Base-by-base conservation (phyloP, 768 basidiomycete genomes). In the Thelephora ganbajun region DNA sequence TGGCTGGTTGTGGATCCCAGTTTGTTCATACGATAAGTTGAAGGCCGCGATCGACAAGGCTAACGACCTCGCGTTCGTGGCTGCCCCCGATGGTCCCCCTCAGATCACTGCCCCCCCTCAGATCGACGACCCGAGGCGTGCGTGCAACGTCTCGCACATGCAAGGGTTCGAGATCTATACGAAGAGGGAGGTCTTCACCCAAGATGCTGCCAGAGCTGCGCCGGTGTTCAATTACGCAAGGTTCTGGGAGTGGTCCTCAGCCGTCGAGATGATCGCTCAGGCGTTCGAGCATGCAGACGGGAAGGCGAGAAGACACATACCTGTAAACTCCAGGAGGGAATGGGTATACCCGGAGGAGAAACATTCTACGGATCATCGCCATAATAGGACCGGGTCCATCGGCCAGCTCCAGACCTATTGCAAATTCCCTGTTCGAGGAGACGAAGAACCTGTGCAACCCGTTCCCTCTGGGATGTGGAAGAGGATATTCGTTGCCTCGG, bases 1-100 rank as follows among this genome's bases (percentile, higher is more conserved):
- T 2, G 65, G 68, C 3, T 71, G 69, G 65, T 52, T 71, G 6
- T 59, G 67, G 43, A 50, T 70, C 6, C 66, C 68, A 65, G 69
- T 50, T 57, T 41, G 39, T 4, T 18, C 18, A 2, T 22, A 59
- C 3, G 33, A 37, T 2, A 61, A 66, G 9, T 56, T 71, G 11
- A 36, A 44, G 35, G 48, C 46, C n/a, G 65, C 65, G 3, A 36
- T 68, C 1, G 44, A 52, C 1, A 45, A 54, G 16, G 64, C 65
- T 11, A 64, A 68, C 51, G 45, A 50, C 0, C 50, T 49, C 6
- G 57, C 60, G 7, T 60, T 51, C 43, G 57, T 61, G 7, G 58
- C 56, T 3, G 58, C 52, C 1, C 12, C 30, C n/a, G 33, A 51
- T 48, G 36, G 14, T 13, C 5, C 36, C 14, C 5, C 36, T 37